Evolutionary conservation across 2,329 filamentous ascomycete genomes (phyloP), one percentile per base, ranked within the genome.

Genomic region (Diaporthe citrichinensis): DNA sequence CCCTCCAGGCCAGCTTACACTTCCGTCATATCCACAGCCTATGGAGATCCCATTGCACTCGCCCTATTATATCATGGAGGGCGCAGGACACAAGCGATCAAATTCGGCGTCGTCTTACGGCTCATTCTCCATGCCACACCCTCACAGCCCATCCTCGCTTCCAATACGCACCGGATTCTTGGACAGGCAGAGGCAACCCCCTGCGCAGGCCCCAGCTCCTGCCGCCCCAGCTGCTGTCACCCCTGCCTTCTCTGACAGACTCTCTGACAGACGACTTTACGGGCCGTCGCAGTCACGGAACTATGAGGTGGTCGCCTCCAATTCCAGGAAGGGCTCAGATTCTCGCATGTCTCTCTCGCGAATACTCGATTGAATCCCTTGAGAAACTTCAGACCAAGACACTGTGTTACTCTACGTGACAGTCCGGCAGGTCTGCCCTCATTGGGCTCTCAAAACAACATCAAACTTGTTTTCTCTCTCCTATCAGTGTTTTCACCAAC

Each of bases 41-140:
- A 10, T 34, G 20, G 59, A 10, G 2, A 39, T 17, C 4, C 28
- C 62, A 28, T 31, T 69, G 15, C 15, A 28, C 34, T 73, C 62
- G 7, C 36, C 55, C 9, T 31, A 57, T 36, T 46, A 44, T 14
- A 2, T 62, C 2, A n/a, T 28, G 14, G 71, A 68, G 51, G 28
- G 9, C n/a, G 41, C 49, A 15, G 39, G 25, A 17, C 69, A 73
- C 44, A 41, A 28, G 28, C 69, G 69, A 10, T 53, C 69, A 31
- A 53, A 65, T 3, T 75, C 73, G 9, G 25, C 58, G 10, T 72
- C 73, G 6, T 75, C 74, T 31, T 51, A 73, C 3, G 74, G 69
- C 59, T 73, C 71, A 17, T 36, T 15, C 39, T 31, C 7, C 7
- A 36, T 28, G 23, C 23, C 55, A 25, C 20, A 17, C 20, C 31